Percentiles rank a stretch among this genome's conserved stretches.
These are phyloP conservation scores for Skeletonema costatum DNA, from an alignment of 108 stramenopile species.

Conservation along the genomic window DNA sequence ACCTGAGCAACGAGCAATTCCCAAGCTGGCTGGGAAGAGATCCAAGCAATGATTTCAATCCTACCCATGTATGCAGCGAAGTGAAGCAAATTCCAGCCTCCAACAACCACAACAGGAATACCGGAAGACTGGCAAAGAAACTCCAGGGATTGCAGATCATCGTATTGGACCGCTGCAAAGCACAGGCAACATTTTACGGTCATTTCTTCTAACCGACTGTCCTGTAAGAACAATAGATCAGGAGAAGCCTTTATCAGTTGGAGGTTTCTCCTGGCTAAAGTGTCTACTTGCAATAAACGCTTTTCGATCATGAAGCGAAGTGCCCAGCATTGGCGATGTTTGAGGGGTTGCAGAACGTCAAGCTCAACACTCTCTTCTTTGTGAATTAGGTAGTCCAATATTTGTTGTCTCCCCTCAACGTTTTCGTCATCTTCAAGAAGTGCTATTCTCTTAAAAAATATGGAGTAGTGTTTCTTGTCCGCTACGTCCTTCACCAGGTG, in stretches of 20 bases:
- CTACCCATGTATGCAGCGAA: background rate
- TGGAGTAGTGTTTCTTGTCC: too few relatives aligned
- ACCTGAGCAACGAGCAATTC: background rate
- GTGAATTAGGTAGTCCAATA: background rate
- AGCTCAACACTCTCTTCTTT: background rate
- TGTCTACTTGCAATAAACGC: background rate
- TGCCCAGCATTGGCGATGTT: constrained; percentile 1
- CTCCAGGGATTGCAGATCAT: constrained; percentile 8
- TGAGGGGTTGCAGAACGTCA: background rate
- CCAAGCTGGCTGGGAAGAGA: background rate
- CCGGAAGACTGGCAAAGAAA: background rate
- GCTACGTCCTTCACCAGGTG: background rate
- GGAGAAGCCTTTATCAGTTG: background rate
- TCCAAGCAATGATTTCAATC: constrained; percentile 9
- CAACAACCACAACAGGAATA: background rate
- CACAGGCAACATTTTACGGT: background rate
- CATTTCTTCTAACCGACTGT: background rate
- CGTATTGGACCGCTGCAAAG: constrained; percentile 13
- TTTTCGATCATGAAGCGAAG: constrained; percentile 10
- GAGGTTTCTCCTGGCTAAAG: background rate
- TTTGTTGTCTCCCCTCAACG: background rate
- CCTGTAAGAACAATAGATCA: background rate
- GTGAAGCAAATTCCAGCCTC: background rate
- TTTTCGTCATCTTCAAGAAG: background rate
- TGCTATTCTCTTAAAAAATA: background rate